These are phyloP conservation scores for Neonectria coccinea DNA, from an alignment of 2,329 filamentous ascomycete genomes.

Conservation along the genomic window DNA sequence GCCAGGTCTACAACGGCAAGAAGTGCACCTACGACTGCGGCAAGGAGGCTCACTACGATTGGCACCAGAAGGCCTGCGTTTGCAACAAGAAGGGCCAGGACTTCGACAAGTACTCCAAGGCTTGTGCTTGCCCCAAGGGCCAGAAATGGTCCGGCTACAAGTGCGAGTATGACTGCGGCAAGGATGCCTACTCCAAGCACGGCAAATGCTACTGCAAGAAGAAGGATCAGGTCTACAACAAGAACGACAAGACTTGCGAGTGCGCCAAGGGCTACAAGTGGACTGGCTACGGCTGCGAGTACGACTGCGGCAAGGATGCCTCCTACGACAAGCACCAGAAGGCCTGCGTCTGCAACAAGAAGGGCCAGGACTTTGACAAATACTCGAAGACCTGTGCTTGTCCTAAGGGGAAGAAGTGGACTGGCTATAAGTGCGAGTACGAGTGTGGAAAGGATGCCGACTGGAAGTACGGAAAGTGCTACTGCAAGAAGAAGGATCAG, in stretches of 20 bases:
- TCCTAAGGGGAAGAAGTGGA: slow-evolving; percentile 7
- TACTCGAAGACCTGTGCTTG: slow-evolving; percentile 3
- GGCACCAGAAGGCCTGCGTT: slow-evolving; percentile 5
- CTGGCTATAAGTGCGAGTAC: slow-evolving; percentile 7
- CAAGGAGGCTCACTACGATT: slow-evolving; percentile 17
- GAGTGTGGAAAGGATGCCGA: slow-evolving; percentile 19
- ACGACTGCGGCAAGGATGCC: slow-evolving; percentile 21
- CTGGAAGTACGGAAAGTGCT: slow-evolving; percentile 7
- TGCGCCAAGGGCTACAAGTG: slow-evolving; percentile 18
- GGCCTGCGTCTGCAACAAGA: slow-evolving; percentile 12
- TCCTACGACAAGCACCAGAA: neutral
- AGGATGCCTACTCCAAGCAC: slow-evolving; percentile 5
- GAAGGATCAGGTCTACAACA: slow-evolving; percentile 11
- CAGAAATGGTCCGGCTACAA: slow-evolving; percentile 11
- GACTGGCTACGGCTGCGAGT: slow-evolving; percentile 8
- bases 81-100: slow-evolving; percentile 7
- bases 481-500: neutral
- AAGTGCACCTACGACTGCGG: slow-evolving; percentile 17
- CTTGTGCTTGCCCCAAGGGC: neutral
- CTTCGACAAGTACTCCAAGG: neutral
- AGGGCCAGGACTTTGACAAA: neutral
- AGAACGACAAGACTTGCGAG: slow-evolving; percentile 5
- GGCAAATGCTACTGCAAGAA: neutral
- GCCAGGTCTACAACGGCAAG: slow-evolving; percentile 10
- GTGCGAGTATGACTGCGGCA: slow-evolving; percentile 11